These are phyloP conservation scores for Colletotrichum gigasporum DNA, from an alignment of 2,329 filamentous ascomycete species.

Conservation along the genomic window DNA sequence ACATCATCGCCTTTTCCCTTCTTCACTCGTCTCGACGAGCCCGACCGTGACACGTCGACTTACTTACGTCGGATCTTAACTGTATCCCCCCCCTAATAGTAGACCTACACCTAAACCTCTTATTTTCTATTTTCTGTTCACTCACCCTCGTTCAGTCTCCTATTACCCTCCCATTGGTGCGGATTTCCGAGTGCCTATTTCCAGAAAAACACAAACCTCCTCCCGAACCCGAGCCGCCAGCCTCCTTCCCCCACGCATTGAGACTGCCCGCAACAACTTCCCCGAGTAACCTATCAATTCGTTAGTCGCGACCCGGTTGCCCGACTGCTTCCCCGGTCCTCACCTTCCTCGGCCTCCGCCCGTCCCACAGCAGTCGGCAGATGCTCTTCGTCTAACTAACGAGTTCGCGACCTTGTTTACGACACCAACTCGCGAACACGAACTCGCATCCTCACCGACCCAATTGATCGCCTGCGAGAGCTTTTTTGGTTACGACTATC, in stretches of 20 bases:
- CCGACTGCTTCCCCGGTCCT: slow-evolving; percentile 3
- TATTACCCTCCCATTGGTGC: background rate
- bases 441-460: slow-evolving; percentile 1
- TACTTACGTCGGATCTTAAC: slow-evolving; percentile 11
- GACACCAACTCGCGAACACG: slow-evolving; percentile 4
- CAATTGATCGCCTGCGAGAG: slow-evolving; percentile 36
- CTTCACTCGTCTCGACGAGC: slow-evolving; percentile 20
- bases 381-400: slow-evolving; percentile 35
- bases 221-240: background rate
- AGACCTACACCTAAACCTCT: slow-evolving; percentile 15
- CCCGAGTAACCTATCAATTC: background rate
- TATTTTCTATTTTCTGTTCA: background rate
- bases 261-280: background rate
- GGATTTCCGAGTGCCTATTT: slow-evolving; percentile 1
- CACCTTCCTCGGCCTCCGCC: slow-evolving; percentile 10
- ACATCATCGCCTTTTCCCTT: slow-evolving; percentile 12
- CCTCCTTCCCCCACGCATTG: slow-evolving; percentile 14
- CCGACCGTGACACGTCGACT: slow-evolving; percentile 12
- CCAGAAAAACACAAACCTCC: background rate
- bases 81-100: slow-evolving; percentile 28
- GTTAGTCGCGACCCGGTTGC: slow-evolving; percentile 4
- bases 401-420: slow-evolving; percentile 11
- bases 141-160: slow-evolving; percentile 27
- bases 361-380: slow-evolving; percentile 29
- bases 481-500: slow-evolving; percentile 44